phyloP scores from a whole-genome alignment of 352 stramenopile genomes.

The Globisporangium sylvaticum region DNA sequence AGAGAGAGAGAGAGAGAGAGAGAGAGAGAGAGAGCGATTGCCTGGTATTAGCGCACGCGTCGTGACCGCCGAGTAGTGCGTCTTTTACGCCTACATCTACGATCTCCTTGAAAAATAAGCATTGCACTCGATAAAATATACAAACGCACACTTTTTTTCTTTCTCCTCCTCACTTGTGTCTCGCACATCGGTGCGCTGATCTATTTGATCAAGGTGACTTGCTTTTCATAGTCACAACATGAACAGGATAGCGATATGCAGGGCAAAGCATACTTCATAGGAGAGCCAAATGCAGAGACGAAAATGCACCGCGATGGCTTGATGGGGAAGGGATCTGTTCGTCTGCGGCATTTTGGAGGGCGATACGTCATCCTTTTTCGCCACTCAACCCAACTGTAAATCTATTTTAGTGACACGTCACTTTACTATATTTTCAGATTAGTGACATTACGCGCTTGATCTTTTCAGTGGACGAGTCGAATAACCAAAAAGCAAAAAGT shows the following conservation, averaged over 20 bases:
- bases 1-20: no score
- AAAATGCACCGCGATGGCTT: no score
- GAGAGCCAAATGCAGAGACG: no score
- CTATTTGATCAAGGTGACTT: no score
- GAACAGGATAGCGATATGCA: no score
- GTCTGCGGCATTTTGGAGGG: no score
- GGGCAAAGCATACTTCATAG: no score
- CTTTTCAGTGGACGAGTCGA: not conserved
- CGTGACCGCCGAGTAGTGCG: not conserved
- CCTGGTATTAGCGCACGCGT: not conserved
- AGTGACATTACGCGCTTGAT: not conserved
- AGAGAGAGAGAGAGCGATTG: not conserved
- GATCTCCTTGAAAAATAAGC: not conserved
- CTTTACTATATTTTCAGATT: not conserved
- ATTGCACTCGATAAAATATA: conserved; percentile 4
- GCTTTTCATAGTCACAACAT: no score
- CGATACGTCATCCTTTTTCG: no score
- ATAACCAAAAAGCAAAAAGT: not conserved
- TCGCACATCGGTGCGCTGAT: not conserved
- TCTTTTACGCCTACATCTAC: not conserved
- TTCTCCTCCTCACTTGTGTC: not conserved
- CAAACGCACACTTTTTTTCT: not conserved
- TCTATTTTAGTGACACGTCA: not conserved
- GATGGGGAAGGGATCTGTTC: no score
- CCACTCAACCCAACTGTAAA: no score